Evolutionary conservation across 805 yeast species (phyloP), one percentile per base, ranked within the genome.

Genomic region (Cyberlindnera lachancei): DNA sequence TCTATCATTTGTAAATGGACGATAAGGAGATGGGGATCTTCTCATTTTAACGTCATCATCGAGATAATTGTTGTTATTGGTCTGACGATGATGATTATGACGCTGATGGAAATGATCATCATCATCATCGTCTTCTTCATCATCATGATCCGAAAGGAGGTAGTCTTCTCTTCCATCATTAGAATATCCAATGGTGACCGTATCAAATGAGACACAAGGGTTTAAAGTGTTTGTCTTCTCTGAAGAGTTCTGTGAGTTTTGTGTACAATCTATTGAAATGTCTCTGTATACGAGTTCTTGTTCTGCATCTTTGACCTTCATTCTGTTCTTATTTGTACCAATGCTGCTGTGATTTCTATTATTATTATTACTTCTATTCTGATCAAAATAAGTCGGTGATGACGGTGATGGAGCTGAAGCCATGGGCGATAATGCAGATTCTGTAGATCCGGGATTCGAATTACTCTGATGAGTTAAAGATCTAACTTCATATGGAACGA

Each of bases 21-120:
- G n/a, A n/a, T n/a, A n/a, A 3, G 46, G 48, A 7, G 49, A 42
- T 7, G 34, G 37, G 3, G 41, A 29, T 19, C 42, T 33, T 7
- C 29, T 14, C 14, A 34, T 29, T n/a, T n/a, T n/a, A n/a, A n/a
- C n/a, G n/a, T n/a, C n/a, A n/a, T n/a, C n/a, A n/a, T n/a, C n/a
- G n/a, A n/a, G n/a, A n/a, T n/a, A n/a, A 7, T 24, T 29, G 22
- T 26, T 16, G 13, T 27, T 29, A 6, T 18, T 14, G 17, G 19
- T 18, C 10, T 16, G 14, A 3, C 27, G 31, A 18, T 30, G 35
- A 29, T 14, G 31, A 14, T 23, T 21, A 9, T 12, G 7, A 15
- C 23, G 11, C 14, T 25, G 23, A 6, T 25, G 29, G 14, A 23
- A 17, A 8, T 26, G 19, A 18, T 32, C 36, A 13, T 26, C 33